phyloP scores from a whole-genome alignment of 164 flowering plant genomes.

The Echeveria elegans region DNA sequence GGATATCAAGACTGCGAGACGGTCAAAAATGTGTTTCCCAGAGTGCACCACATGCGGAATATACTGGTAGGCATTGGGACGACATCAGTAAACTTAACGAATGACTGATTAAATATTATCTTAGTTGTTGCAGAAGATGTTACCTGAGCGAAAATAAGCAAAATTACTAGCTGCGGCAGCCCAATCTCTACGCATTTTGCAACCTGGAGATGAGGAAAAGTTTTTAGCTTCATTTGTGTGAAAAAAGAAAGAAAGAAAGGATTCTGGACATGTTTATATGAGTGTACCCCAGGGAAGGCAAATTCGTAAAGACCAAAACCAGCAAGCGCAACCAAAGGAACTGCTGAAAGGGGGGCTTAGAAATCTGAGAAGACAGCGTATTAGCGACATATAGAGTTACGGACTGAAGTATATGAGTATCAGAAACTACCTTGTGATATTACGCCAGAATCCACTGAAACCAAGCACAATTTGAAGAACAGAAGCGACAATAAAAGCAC shows the following conservation, averaged over 20 bases:
- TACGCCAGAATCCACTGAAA: slow-evolving; percentile 98
- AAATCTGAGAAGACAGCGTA: neutral
- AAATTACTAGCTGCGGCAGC: slow-evolving; percentile 5
- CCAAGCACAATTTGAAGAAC: slow-evolving; percentile 89
- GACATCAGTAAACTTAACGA: neutral
- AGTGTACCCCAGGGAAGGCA: slow-evolving; percentile 8
- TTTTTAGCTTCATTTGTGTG: neutral
- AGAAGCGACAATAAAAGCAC: slow-evolving; percentile 86
- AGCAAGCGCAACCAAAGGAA: slow-evolving; percentile 10
- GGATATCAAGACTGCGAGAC: slow-evolving; percentile 6
- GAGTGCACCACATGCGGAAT: slow-evolving; percentile 7
- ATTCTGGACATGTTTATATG: neutral
- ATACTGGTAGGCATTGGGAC: neutral
- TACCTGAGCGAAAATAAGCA: slow-evolving; percentile 11
- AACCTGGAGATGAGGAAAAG: slow-evolving; percentile 6
- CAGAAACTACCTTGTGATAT: slow-evolving; percentile 58
- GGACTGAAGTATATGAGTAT: neutral
- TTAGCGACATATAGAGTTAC: neutral
- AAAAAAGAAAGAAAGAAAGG: neutral
- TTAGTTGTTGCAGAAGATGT: neutral
- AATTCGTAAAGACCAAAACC: slow-evolving; percentile 10
- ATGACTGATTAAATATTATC: neutral
- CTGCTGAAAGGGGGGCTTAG: slow-evolving; percentile 8
- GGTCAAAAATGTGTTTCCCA: slow-evolving; percentile 9
- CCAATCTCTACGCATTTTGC: slow-evolving; percentile 12